These are phyloP conservation scores for Oemleria cerasiformis DNA, from an alignment of 306 rosid species.

Conservation along the genomic window DNA sequence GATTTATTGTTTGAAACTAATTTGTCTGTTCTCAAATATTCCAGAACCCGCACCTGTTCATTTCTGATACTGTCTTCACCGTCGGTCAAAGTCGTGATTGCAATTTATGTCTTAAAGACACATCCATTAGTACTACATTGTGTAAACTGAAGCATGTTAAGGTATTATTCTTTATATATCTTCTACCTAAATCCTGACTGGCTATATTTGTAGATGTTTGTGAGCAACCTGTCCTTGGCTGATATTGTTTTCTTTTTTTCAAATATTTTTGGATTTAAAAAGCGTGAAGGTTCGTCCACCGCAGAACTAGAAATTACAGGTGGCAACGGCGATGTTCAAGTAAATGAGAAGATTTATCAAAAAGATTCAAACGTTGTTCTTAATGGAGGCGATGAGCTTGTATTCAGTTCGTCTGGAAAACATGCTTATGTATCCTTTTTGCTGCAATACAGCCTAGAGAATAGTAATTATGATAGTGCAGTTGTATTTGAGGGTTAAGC, in stretches of 20 bases:
- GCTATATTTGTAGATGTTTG: slow-evolving; percentile 14
- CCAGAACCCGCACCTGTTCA: slow-evolving; percentile 73
- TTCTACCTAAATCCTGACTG: slow-evolving; percentile 6
- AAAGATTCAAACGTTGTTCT: slow-evolving; percentile 53
- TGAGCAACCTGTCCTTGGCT: background rate
- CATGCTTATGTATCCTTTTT: slow-evolving; percentile 97
- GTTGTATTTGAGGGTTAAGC: background rate
- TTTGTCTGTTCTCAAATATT: slow-evolving; percentile 29
- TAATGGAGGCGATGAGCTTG: slow-evolving; percentile 87
- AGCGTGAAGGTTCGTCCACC: slow-evolving; percentile 67
- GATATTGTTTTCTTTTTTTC: background rate
- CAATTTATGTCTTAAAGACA: slow-evolving; percentile 75
- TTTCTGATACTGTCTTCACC: slow-evolving; percentile 52
- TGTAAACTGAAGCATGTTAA: slow-evolving; percentile 80
- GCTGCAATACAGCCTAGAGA: slow-evolving; percentile 10
- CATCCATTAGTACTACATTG: slow-evolving; percentile 50
- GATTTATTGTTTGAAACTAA: slow-evolving; percentile 31
- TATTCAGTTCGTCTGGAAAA: slow-evolving; percentile 61
- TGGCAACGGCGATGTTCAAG: slow-evolving; percentile 65
- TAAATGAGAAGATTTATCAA: slow-evolving; percentile 56
- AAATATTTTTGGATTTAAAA: slow-evolving; percentile 28
- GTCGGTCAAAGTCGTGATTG: slow-evolving; percentile 86
- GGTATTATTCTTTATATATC: slow-evolving; percentile 43
- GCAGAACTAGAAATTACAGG: slow-evolving; percentile 78
- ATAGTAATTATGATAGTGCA: background rate